phyloP scores from a whole-genome alignment of 2,329 filamentous ascomycete genomes.

The Fusarium dlaminii region DNA sequence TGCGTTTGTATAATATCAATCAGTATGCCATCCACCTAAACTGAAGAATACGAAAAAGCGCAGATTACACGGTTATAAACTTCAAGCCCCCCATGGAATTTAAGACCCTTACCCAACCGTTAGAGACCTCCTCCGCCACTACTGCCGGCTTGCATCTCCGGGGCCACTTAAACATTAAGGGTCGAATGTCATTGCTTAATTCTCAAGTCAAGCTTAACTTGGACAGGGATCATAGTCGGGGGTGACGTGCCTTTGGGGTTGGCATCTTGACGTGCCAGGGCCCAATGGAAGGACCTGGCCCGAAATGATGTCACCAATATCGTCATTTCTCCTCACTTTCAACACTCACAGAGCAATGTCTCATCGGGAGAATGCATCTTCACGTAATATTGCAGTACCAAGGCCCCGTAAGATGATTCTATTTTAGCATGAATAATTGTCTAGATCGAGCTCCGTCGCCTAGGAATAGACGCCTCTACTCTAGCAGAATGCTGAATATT shows the following conservation, averaged over 20 bases:
- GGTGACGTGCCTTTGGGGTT: slow-evolving; percentile 13
- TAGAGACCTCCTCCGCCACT: not conserved
- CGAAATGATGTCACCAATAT: slow-evolving; percentile 40
- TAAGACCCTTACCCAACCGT: not conserved
- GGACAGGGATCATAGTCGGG: slow-evolving; percentile 14
- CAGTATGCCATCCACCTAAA: not conserved
- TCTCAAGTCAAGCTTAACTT: slow-evolving; percentile 6
- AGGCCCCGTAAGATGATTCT: not conserved
- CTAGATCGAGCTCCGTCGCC: not conserved
- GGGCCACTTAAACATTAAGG: not conserved
- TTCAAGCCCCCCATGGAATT: not conserved
- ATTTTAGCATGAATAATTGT: not conserved
- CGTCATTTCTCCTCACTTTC: slow-evolving; percentile 20
- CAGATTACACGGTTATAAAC: slow-evolving; percentile 13
- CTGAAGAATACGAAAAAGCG: not conserved
- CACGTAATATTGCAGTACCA: slow-evolving; percentile 12
- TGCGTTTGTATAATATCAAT: not conserved
- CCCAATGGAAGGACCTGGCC: not conserved
- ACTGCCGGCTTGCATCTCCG: slow-evolving; percentile 2
- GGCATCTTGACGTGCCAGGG: slow-evolving; percentile 10
- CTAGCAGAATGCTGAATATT: not conserved
- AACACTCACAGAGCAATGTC: slow-evolving; percentile 5
- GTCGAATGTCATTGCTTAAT: slow-evolving; percentile 6
- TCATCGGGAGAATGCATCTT: not conserved
- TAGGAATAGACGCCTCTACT: not conserved